phyloP scores from a whole-genome alignment of 148 eudicot genomes.

The Fagopyrum esculentum region DNA sequence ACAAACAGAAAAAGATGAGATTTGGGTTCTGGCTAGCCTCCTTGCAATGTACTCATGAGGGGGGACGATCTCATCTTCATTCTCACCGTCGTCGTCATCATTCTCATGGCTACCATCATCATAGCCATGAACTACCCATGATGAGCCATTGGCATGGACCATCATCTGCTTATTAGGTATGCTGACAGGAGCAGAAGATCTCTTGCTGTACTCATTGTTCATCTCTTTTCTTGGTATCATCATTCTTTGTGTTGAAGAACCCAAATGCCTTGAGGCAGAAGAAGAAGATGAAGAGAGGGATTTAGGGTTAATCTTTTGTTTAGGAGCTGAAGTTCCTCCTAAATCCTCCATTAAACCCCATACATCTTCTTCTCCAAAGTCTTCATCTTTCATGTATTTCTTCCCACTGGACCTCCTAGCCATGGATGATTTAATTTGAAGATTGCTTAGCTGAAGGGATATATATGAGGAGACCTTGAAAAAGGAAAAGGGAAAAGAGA shows the following conservation, averaged over 20 bases:
- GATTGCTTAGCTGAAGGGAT: neutral
- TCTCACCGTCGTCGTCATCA: conserved; percentile 26
- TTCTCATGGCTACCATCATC: conserved; percentile 12
- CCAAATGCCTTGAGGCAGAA: conserved; percentile 21
- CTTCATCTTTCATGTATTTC: conserved; percentile 33
- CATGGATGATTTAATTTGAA: conserved; percentile 15
- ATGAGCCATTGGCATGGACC: conserved; percentile 1
- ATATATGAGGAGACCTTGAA: neutral
- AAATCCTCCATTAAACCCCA: conserved; percentile 40
- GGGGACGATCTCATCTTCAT: conserved; percentile 47
- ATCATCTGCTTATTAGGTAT: conserved; percentile 59
- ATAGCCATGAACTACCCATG: conserved; percentile 7
- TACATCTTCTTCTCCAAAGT: conserved; percentile 58
- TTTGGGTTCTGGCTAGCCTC: conserved; percentile 57
- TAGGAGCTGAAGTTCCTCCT: conserved; percentile 12
- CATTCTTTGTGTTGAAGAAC: conserved; percentile 25
- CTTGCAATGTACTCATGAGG: conserved; percentile 82
- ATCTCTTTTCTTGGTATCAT: conserved; percentile 40
- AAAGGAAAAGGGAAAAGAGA: conserved; percentile 8
- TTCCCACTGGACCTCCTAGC: conserved; percentile 18
- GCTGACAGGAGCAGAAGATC: conserved; percentile 54
- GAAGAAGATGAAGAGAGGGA: neutral
- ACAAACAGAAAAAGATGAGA: conserved; percentile 61
- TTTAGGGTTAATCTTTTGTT: neutral
- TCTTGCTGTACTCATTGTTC: conserved; percentile 14